Percentiles rank a stretch among this genome's conserved stretches.
phyloP scores from a whole-genome alignment of 2,329 filamentous ascomycete genomes.

The Fusarium brevicatenulatum region DNA sequence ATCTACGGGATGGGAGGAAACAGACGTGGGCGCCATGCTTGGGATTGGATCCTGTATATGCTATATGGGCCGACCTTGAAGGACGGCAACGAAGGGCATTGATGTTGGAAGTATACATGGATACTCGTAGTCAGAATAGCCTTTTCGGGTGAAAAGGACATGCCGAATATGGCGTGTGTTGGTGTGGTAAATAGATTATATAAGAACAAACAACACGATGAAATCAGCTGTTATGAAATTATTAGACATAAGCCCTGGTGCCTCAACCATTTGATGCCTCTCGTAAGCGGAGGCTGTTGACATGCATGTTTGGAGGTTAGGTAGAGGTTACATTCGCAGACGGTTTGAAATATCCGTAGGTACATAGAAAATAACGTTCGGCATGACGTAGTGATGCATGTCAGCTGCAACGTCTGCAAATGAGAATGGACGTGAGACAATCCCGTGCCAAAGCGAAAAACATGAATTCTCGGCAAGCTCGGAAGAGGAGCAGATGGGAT shows the following conservation, averaged over 20 bases:
- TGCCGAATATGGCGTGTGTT: neutral
- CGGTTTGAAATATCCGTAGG: neutral
- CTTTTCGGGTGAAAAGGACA: neutral
- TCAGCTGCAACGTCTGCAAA: conserved; percentile 2
- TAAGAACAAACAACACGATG: neutral
- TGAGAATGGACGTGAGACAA: neutral
- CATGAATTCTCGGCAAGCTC: conserved; percentile 19
- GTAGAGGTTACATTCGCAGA: neutral
- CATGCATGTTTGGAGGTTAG: neutral
- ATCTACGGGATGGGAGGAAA: neutral
- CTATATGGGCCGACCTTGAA: neutral
- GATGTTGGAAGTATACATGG: neutral
- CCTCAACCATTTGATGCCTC: neutral
- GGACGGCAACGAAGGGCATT: conserved; percentile 9
- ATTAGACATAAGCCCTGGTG: neutral
- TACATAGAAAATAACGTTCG: conserved; percentile 1
- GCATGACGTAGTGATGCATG: conserved; percentile 28
- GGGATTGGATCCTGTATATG: neutral
- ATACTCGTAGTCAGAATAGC: neutral
- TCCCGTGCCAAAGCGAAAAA: conserved; percentile 11
- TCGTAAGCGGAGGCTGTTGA: neutral
- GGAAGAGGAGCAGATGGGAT: neutral
- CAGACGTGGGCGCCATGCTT: neutral
- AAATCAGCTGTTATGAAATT: neutral
- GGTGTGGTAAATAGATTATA: neutral